Conservation (phyloP, 2,329 filamentous ascomycete genomes). For the Emmonsia crescens region DNA sequence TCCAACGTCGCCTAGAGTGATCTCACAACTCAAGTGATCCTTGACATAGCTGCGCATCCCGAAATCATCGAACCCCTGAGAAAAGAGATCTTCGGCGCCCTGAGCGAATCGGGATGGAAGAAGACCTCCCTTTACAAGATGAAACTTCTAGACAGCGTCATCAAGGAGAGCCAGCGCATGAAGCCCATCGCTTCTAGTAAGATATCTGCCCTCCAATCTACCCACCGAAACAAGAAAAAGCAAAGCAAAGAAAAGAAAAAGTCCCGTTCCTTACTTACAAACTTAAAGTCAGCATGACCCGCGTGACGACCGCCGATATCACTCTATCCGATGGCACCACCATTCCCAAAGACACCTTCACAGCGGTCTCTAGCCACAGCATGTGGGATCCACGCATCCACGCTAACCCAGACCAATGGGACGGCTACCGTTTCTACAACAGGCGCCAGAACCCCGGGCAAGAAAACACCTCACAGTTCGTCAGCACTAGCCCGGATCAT, state of each 20-base stretch:
- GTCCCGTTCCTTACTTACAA: not conserved
- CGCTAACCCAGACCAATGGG: conserved; percentile 20
- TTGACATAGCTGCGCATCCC: conserved; percentile 42
- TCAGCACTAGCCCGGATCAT: conserved; percentile 21
- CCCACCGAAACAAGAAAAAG: not conserved
- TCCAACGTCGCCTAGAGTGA: conserved; percentile 13
- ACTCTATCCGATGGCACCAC: conserved; percentile 21
- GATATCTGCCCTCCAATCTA: not conserved
- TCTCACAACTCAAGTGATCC: conserved; percentile 39
- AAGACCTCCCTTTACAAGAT: conserved; percentile 25
- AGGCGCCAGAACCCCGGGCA: conserved; percentile 21
- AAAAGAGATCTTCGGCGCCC: conserved; percentile 39
- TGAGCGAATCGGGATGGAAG: conserved; percentile 25
- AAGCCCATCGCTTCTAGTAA: conserved; percentile 20
- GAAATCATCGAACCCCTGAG: conserved; percentile 43
- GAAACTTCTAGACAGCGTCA: conserved; percentile 26
- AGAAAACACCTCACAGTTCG: conserved; percentile 21
- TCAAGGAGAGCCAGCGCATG: conserved; percentile 25
- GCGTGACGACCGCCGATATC: conserved; percentile 16
- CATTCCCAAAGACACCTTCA: conserved; percentile 20
- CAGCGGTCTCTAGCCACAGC: conserved; percentile 18
- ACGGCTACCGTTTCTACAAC: conserved; percentile 26
- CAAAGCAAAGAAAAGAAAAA: not conserved
- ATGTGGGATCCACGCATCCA: conserved; percentile 22
- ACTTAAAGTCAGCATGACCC: conserved; percentile 18